Percentiles rank a stretch among this genome's conserved stretches.
Conservation (phyloP, 2,329 filamentous ascomycete species). For the Venturia aucupariae region DNA sequence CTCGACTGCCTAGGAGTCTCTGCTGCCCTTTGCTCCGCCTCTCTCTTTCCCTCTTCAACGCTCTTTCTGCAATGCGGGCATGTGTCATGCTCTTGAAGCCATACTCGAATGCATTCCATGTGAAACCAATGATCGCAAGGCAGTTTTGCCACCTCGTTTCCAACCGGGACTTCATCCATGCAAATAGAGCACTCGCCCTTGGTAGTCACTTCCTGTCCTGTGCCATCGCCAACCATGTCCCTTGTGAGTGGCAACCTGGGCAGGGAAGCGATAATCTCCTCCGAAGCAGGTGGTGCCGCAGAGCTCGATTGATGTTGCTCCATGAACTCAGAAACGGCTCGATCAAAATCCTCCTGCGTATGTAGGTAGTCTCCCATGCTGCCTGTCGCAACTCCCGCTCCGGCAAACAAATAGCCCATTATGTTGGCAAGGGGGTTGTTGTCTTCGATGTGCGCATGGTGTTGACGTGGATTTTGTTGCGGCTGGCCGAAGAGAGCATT, state of each 20-base stretch:
- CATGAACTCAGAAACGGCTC: conserved; percentile 80
- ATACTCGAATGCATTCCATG: conserved; percentile 67
- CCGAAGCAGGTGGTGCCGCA: conserved; percentile 72
- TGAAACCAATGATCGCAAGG: conserved; percentile 96
- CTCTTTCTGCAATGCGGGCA: conserved; percentile 70
- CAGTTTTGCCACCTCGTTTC: conserved; percentile 64
- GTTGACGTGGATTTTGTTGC: background rate
- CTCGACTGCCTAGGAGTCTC: no score
- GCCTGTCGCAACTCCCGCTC: background rate
- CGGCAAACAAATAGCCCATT: background rate
- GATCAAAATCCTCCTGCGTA: conserved; percentile 81
- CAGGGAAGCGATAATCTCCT: conserved; percentile 62
- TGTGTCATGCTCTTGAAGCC: conserved; percentile 85
- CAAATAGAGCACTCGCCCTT: conserved; percentile 84
- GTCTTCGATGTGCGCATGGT: background rate
- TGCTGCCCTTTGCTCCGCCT: background rate
- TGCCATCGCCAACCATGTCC: conserved; percentile 56
- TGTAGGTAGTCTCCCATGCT: conserved; percentile 64
- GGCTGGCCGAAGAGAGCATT: background rate
- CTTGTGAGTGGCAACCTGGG: conserved; percentile 61
- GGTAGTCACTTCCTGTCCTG: background rate
- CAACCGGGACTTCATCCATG: conserved; percentile 71
- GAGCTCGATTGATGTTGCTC: conserved; percentile 69
- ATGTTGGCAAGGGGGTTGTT: conserved; percentile 41
- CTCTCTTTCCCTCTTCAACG: conserved; percentile 22